These are phyloP conservation scores for Saposhnikovia divaricata DNA, from an alignment of 129 eudicot genomes.

Conservation along the genomic window DNA sequence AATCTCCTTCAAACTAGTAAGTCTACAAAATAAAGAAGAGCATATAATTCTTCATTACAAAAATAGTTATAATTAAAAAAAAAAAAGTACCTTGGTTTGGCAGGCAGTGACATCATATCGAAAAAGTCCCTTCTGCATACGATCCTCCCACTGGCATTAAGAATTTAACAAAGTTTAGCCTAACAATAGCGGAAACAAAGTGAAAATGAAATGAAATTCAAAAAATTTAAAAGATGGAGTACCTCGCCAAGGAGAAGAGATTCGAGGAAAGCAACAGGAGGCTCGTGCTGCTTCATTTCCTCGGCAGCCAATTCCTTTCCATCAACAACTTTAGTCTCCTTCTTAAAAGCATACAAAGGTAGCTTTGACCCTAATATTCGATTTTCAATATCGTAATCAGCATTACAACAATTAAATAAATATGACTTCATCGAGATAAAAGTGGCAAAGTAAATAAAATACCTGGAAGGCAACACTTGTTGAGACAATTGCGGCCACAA, in stretches of 20 bases:
- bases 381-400: neutral
- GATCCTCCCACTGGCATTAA: slow-evolving; percentile 81
- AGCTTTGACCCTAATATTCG: slow-evolving; percentile 62
- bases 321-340: slow-evolving; percentile 24
- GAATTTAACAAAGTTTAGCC: neutral
- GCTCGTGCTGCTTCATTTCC: slow-evolving; percentile 35
- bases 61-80: too few relatives aligned
- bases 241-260: slow-evolving; percentile 96
- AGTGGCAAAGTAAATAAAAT: slow-evolving; percentile 1
- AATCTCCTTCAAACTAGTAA: neutral
- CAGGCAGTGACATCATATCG: slow-evolving; percentile 99
- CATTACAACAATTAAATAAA: neutral
- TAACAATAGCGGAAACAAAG: neutral
- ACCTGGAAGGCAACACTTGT: slow-evolving; percentile 93
- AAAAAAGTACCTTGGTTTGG: slow-evolving; percentile 71
- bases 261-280: slow-evolving; percentile 74
- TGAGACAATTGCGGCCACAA: slow-evolving; percentile 91
- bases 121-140: slow-evolving; percentile 76
- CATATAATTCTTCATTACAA: neutral
- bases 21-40: neutral
- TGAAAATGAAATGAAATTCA: neutral
- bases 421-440: too few relatives aligned
- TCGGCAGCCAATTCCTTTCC: slow-evolving; percentile 23
- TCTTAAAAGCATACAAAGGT: slow-evolving; percentile 79
- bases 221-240: neutral